Evolutionary conservation across 106 monocot species (phyloP), one percentile per base, ranked within the genome.

Genomic region (Xerophyta viscosa): DNA sequence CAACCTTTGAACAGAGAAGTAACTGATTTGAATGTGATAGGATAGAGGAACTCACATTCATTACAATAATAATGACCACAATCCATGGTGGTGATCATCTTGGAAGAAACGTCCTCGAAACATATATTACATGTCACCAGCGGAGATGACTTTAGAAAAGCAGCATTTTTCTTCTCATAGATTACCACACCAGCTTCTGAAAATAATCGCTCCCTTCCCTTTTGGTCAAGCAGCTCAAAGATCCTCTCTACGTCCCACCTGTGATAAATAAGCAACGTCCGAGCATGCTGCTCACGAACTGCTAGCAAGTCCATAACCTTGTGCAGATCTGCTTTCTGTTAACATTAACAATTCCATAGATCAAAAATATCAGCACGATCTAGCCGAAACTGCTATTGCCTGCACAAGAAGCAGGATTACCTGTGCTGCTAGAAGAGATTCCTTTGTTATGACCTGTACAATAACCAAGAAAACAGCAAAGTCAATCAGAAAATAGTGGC

Each of bases 371-470:
- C 3, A 8, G 14, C 12, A 3, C 18, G 7, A 3, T 13, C 18
- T 13, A 43, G 3, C 12, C 3, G 3, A 14, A 15, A 6, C 18
- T 6, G 12, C 43, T 17, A 1, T 31, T 53, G 2, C 19, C 13
- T 21, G 15, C 15, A 46, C 1, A 18, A 2, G 8, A 24, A 50
- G 27, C 42, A 21, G 6, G 31, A 24, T 60, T 49, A 87, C 92
- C 87, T 92, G 92, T 27, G 92, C 92, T n/a, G 71, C 76, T 60
- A 92, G 59, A 29, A 92, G 71, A 15, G 92, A 92, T 48, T 87
- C 92, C 48, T 73, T 64, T 4, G 92, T 92, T 39, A 92, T n/a
- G n/a, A n/a, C n/a, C n/a, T n/a, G n/a, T n/a, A n/a, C n/a, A n/a
- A n/a, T n/a, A n/a, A n/a, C n/a, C 87, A n/a, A n/a, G n/a, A n/a